A percentile compares a stretch with the other conserved stretches of the same genome.
Evolutionary conservation across 176 grass and related monocot genomes (phyloP).

Genomic region (Luzula sylvatica): DNA sequence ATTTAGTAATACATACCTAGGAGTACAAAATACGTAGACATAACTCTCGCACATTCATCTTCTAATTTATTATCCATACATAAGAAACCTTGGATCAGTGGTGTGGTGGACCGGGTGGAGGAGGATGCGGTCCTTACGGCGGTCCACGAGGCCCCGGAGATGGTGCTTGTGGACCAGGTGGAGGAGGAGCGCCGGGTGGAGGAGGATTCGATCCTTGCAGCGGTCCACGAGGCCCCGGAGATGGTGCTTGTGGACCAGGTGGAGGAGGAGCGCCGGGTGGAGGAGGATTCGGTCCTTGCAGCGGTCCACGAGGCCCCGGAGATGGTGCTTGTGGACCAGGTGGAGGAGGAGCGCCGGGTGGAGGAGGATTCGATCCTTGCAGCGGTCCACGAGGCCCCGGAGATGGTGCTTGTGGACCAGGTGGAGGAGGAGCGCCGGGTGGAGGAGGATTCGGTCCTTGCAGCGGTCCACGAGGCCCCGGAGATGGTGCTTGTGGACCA

Average conservation of each 20-base stretch:
- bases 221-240: neutral
- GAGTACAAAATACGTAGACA: too few relatives aligned
- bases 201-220: neutral
- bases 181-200: neutral
- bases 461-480: neutral
- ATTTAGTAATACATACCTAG: too few relatives aligned
- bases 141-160: conserved; percentile 1
- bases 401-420: neutral
- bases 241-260: neutral
- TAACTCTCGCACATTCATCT: neutral
- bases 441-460: neutral
- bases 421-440: neutral
- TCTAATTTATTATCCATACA: neutral
- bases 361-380: neutral
- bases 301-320: neutral
- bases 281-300: conserved; percentile 2
- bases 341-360: neutral
- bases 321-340: neutral
- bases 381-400: neutral
- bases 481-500: neutral
- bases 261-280: neutral
- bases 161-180: neutral
- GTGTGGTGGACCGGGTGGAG: neutral
- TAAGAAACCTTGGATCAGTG: too few relatives aligned
- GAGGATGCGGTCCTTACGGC: neutral